Conservation (phyloP, 2,329 filamentous ascomycete species). For the Epichloe brachyelytri region DNA sequence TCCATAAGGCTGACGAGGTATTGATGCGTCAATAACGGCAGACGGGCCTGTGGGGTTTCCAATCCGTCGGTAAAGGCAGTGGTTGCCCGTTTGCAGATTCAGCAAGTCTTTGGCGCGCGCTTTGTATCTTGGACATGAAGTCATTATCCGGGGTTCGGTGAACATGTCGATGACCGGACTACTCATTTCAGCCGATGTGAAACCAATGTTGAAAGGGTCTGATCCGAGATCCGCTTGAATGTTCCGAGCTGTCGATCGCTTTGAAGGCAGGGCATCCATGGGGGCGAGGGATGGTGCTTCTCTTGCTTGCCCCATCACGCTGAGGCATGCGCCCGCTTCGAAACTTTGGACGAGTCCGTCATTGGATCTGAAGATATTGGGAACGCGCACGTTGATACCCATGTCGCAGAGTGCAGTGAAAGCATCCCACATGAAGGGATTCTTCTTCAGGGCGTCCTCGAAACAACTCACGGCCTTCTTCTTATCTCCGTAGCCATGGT, state of each 20-base stretch:
- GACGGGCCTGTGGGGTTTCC: constrained; percentile 40
- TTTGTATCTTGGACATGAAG: constrained; percentile 43
- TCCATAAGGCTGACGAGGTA: constrained; percentile 12
- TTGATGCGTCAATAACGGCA: constrained; percentile 10
- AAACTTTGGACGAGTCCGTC: constrained; percentile 37
- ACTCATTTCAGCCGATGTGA: constrained; percentile 27
- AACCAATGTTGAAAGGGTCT: constrained; percentile 41
- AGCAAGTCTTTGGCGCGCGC: constrained; percentile 33
- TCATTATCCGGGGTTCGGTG: constrained; percentile 36
- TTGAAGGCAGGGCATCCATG: constrained; percentile 26
- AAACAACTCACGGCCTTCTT: constrained; percentile 77
- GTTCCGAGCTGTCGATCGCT: constrained; percentile 28
- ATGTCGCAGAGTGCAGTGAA: constrained; percentile 80
- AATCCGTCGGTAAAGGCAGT: constrained; percentile 36
- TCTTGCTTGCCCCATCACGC: constrained; percentile 20
- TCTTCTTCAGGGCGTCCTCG: constrained; percentile 75
- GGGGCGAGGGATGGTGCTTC: constrained; percentile 18
- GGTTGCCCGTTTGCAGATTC: constrained; percentile 22
- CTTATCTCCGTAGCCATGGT: constrained; percentile 68
- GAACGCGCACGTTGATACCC: constrained; percentile 67
- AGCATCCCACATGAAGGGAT: constrained; percentile 97
- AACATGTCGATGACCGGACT: constrained; percentile 28
- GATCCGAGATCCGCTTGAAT: constrained; percentile 22
- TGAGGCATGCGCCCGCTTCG: constrained; percentile 21
- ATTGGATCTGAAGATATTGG: constrained; percentile 75